phyloP scores from a whole-genome alignment of 75 land plant species.

The Larix kaempferi region DNA sequence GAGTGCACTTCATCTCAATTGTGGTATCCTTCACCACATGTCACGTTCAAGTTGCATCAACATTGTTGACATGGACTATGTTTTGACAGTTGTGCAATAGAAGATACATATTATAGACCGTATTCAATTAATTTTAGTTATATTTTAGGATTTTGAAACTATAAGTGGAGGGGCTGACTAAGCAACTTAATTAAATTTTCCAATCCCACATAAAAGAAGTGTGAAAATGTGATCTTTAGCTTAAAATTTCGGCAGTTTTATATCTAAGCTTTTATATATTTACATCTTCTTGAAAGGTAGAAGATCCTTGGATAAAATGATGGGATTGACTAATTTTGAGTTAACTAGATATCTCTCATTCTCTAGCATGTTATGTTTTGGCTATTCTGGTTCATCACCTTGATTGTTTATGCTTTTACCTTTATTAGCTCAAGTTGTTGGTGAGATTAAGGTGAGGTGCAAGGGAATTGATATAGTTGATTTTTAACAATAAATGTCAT shows the following conservation, averaged over 20 bases:
- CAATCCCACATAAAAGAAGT: neutral
- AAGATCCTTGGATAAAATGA: too few relatives aligned
- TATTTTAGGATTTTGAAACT: neutral
- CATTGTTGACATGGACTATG: neutral
- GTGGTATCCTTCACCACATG: too few relatives aligned
- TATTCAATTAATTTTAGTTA: neutral
- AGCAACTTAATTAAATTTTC: neutral
- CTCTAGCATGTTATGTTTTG: neutral
- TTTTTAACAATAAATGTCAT: constrained; percentile 2
- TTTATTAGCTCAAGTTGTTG: neutral
- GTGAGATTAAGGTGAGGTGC: neutral
- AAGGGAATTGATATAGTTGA: neutral
- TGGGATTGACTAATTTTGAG: too few relatives aligned
- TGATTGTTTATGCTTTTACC: neutral
- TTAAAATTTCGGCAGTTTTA: neutral
- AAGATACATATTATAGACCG: neutral
- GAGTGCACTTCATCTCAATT: too few relatives aligned
- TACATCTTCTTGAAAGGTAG: too few relatives aligned
- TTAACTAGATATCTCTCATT: neutral
- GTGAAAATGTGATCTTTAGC: neutral
- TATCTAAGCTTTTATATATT: too few relatives aligned
- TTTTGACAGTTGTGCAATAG: neutral
- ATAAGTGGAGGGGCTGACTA: neutral
- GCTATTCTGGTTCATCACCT: neutral
- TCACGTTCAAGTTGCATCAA: neutral